phyloP scores from a whole-genome alignment of 2,329 filamentous ascomycete species.

The Dryadomyces sulphureus region DNA sequence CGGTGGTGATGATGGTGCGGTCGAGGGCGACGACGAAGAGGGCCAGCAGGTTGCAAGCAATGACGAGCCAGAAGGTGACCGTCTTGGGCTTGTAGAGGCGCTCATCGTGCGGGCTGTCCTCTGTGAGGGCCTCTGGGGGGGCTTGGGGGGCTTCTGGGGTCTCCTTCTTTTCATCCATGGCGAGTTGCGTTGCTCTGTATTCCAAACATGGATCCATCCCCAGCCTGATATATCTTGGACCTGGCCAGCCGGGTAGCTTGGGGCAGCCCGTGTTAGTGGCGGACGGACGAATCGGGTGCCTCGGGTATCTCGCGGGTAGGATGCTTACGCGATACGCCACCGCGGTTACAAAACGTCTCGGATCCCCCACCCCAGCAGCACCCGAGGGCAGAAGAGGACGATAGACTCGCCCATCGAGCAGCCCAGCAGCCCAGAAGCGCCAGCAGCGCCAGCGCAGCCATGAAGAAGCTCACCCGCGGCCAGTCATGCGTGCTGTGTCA shows the following conservation, averaged over 20 bases:
- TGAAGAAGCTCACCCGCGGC: background rate
- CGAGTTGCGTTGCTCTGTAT: too few species aligned
- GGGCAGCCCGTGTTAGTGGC: background rate
- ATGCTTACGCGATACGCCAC: background rate
- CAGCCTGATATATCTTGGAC: too few species aligned
- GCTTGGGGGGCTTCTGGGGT: too few species aligned
- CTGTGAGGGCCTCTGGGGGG: background rate
- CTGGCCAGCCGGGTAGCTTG: background rate
- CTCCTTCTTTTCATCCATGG: too few species aligned
- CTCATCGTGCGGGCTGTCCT: background rate
- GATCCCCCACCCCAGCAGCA: background rate
- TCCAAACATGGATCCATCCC: too few species aligned
- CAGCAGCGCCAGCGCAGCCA: background rate
- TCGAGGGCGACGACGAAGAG: constrained; percentile 41
- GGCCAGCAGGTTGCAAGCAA: background rate
- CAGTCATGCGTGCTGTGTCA: background rate
- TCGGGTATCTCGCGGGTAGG: background rate
- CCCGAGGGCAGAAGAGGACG: too few species aligned
- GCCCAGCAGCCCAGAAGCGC: too few species aligned
- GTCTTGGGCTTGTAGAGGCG: background rate
- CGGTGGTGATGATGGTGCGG: constrained; percentile 40
- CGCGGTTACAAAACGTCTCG: too few species aligned
- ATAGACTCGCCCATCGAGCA: too few species aligned
- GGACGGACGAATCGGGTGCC: background rate
- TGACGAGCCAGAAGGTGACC: background rate